Evolutionary conservation across 2,329 filamentous ascomycete species (phyloP).

Genomic region (Ophiocordyceps unilateralis): DNA sequence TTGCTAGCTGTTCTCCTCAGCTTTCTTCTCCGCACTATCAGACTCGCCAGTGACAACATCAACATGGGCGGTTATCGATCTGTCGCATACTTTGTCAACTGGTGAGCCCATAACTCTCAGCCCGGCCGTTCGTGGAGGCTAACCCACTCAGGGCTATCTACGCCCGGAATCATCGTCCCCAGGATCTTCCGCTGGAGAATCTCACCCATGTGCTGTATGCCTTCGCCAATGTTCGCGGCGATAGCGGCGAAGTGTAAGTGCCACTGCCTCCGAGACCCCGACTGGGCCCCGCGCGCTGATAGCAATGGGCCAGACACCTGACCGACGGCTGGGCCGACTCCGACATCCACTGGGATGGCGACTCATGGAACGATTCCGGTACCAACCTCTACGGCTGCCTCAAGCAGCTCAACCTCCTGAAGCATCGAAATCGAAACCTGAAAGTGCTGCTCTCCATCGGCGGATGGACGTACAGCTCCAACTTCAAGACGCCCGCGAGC

Average conservation of each 20-base stretch:
- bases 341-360: slow-evolving; percentile 57
- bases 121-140: slow-evolving; percentile 1
- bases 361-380: slow-evolving; percentile 53
- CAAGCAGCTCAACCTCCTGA: slow-evolving; percentile 76
- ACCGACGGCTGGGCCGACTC: slow-evolving; percentile 49
- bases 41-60: neutral
- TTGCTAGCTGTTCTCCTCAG: neutral
- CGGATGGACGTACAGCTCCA: slow-evolving; percentile 80
- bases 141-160: slow-evolving; percentile 53
- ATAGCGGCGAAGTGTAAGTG: slow-evolving; percentile 59
- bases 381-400: slow-evolving; percentile 77
- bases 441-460: slow-evolving; percentile 79
- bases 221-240: slow-evolving; percentile 71
- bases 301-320: slow-evolving; percentile 20
- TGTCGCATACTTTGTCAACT: slow-evolving; percentile 61
- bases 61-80: slow-evolving; percentile 35
- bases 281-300: neutral
- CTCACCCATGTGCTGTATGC: slow-evolving; percentile 82
- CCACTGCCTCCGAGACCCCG: neutral
- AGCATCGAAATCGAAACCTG: slow-evolving; percentile 63
- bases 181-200: slow-evolving; percentile 63
- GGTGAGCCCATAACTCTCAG: slow-evolving; percentile 17
- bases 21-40: neutral
- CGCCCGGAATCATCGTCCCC: slow-evolving; percentile 66
- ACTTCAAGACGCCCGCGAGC: slow-evolving; percentile 62